Conservation (phyloP, 805 yeast genomes). For the Starmera amethionina region DNA sequence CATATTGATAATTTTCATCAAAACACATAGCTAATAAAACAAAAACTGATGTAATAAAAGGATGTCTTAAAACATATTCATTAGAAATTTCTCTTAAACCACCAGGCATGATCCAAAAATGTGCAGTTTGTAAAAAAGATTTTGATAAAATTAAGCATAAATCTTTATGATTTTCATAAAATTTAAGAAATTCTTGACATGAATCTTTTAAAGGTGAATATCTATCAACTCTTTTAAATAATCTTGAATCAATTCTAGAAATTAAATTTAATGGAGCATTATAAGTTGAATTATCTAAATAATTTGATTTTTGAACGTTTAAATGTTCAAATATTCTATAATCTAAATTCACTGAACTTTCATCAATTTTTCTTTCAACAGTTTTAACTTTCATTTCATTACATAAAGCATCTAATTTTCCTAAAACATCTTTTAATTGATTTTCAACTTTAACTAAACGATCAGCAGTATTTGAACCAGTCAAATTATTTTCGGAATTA, state of each 20-base stretch:
- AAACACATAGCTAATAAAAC: constrained; percentile 45
- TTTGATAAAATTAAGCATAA: constrained; percentile 35
- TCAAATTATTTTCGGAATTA: constrained; percentile 1
- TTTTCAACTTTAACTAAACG: constrained; percentile 6
- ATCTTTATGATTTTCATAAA: constrained; percentile 32
- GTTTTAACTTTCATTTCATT: constrained; percentile 6
- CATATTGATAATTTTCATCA: constrained; percentile 41
- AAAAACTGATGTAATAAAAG: constrained; percentile 45
- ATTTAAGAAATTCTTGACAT: constrained; percentile 34
- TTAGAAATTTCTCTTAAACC: constrained; percentile 40
- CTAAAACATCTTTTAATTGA: constrained; percentile 17
- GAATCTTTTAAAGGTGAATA: constrained; percentile 22
- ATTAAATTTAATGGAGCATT: constrained; percentile 29
- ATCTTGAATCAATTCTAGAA: constrained; percentile 26
- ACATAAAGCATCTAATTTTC: constrained; percentile 13
- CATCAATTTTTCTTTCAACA: neutral
- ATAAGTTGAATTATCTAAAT: constrained; percentile 15
- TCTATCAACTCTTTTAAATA: constrained; percentile 24
- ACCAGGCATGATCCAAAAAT: constrained; percentile 55
- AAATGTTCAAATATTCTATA: constrained; percentile 4
- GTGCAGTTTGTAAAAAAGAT: constrained; percentile 41
- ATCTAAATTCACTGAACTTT: constrained; percentile 2
- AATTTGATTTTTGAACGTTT: constrained; percentile 12
- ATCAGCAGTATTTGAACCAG: neutral
- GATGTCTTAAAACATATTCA: constrained; percentile 38